Conservation (phyloP, 805 yeast genomes). For the Hanseniaspora mollemarum region DNA sequence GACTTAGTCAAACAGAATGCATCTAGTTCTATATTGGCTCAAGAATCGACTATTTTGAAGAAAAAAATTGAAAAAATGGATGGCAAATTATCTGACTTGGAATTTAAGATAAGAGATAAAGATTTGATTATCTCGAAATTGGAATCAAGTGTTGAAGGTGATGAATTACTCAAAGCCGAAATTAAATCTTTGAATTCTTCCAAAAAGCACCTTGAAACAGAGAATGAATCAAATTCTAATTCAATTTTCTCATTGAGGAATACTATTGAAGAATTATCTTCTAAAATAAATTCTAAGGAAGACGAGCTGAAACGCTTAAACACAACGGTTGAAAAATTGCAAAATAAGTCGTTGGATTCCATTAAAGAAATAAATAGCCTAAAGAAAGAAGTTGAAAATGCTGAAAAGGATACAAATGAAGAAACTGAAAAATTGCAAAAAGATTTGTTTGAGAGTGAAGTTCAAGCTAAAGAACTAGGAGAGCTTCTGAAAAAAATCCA, state of each 20-base stretch:
- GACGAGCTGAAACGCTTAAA: conserved; percentile 17
- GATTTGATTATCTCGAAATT: not conserved
- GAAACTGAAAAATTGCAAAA: not conserved
- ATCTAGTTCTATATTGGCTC: conserved; percentile 5
- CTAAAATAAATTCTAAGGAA: not conserved
- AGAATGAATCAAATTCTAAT: not conserved
- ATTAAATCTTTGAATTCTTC: not conserved
- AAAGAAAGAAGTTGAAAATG: not conserved
- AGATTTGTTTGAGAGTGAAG: not conserved
- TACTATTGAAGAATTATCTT: not conserved
- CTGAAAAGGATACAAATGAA: not conserved
- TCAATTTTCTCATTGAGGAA: not conserved
- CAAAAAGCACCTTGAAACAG: conserved; percentile 16
- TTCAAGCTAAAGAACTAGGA: not conserved
- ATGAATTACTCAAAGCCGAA: not conserved
- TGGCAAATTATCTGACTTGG: conserved; percentile 16
- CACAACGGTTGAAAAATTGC: not conserved
- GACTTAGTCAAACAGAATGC: not conserved
- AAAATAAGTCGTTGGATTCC: too few species aligned
- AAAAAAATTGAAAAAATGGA: conserved; percentile 24
- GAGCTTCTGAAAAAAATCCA: not conserved
- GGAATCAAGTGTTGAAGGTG: not conserved
- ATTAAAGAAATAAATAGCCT: too few species aligned
- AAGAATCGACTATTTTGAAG: conserved; percentile 20
- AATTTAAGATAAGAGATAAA: conserved; percentile 5